Conservation (phyloP, 768 basidiomycete species). For the Clitopilus hobsonii region DNA sequence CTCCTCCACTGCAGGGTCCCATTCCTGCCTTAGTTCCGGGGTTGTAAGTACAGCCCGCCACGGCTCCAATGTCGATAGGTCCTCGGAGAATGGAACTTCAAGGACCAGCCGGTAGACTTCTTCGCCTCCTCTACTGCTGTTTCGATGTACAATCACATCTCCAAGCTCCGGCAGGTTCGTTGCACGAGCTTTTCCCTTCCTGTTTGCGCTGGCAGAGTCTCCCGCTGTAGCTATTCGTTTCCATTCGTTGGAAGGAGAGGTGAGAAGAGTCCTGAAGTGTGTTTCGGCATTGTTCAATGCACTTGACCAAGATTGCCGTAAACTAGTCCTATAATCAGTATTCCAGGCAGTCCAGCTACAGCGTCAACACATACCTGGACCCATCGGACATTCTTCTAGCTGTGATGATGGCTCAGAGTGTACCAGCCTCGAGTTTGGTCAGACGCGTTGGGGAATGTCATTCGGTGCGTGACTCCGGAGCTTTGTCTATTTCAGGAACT, state of each 20-base stretch:
- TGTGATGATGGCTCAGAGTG: constrained; percentile 3
- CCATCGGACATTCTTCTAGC: constrained; percentile 48
- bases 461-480: constrained; percentile 1
- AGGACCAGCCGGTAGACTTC: constrained; percentile 77
- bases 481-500: constrained; percentile 1
- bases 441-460: not conserved
- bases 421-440: constrained; percentile 6
- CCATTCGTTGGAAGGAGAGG: constrained; percentile 74
- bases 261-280: constrained; percentile 73
- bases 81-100: constrained; percentile 69
- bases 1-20: constrained; percentile 92
- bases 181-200: constrained; percentile 60
- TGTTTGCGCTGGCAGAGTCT: constrained; percentile 29
- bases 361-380: constrained; percentile 38
- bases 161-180: constrained; percentile 52
- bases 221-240: constrained; percentile 59
- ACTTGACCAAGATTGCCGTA: constrained; percentile 78
- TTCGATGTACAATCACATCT: constrained; percentile 78
- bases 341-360: not conserved
- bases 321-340: constrained; percentile 34
- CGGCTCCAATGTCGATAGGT: constrained; percentile 59
- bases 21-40: constrained; percentile 82
- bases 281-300: constrained; percentile 72
- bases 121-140: constrained; percentile 63
- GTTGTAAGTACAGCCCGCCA: constrained; percentile 82